phyloP scores from a whole-genome alignment of 2,329 filamentous ascomycete species.

The Stemphylium vesicarium region DNA sequence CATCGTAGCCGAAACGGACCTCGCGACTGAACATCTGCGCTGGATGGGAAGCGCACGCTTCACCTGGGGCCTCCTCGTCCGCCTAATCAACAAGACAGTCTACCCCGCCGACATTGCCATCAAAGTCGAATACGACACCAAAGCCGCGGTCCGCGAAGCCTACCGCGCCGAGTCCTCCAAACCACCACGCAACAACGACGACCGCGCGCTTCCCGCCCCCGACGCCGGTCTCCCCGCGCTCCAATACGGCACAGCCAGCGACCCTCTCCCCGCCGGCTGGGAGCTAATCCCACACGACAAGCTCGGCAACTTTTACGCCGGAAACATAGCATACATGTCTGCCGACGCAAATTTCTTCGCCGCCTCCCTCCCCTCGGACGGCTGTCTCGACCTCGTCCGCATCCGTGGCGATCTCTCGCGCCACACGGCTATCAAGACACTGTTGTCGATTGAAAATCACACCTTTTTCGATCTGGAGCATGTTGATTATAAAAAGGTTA shows the following conservation, averaged over 20 bases:
- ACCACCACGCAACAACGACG: conserved; percentile 27
- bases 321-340: conserved; percentile 95
- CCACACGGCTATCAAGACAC: conserved; percentile 69
- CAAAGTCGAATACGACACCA: conserved; percentile 80
- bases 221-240: conserved; percentile 68
- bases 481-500: conserved; percentile 82
- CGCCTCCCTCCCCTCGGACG: conserved; percentile 80
- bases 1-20: conserved; percentile 86
- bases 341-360: conserved; percentile 87
- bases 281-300: conserved; percentile 74
- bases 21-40: conserved; percentile 86
- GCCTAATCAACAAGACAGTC: conserved; percentile 74
- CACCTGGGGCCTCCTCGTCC: conserved; percentile 79
- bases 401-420: conserved; percentile 78
- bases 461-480: conserved; percentile 80
- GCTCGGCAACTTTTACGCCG: conserved; percentile 90
- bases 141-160: conserved; percentile 73
- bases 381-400: conserved; percentile 82
- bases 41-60: conserved; percentile 93
- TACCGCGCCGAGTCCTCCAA: conserved; percentile 59
- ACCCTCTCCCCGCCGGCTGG: conserved; percentile 80
- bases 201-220: conserved; percentile 28
- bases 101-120: conserved; percentile 91
- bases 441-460: conserved; percentile 74
- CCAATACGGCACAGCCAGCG: conserved; percentile 78